phyloP scores from a whole-genome alignment of 352 stramenopile genomes.

The Albugo laibachii region DNA sequence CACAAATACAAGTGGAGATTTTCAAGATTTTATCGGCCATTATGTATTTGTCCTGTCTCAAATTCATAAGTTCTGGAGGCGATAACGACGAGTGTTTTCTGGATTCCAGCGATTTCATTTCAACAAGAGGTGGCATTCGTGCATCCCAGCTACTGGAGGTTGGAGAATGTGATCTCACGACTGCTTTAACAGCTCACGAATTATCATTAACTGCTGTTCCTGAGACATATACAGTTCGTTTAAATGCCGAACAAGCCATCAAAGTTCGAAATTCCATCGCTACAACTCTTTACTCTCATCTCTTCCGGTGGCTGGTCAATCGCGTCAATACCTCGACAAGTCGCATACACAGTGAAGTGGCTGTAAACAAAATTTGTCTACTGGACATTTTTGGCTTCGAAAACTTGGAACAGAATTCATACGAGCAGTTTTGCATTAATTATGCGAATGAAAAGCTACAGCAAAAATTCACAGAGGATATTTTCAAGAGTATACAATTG shows the following conservation, averaged over 20 bases:
- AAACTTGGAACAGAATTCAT: conserved; percentile 86
- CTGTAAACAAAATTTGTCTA: conserved; percentile 71
- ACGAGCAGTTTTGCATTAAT: conserved; percentile 89
- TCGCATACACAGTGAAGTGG: conserved; percentile 19
- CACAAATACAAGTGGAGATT: conserved; percentile 52
- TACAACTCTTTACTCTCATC: conserved; percentile 89
- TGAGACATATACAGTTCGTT: conserved; percentile 66
- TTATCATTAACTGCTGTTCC: conserved; percentile 53
- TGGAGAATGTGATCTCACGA: conserved; percentile 36
- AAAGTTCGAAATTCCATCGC: conserved; percentile 87
- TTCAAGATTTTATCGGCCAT: conserved; percentile 63
- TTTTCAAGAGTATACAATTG: conserved; percentile 76
- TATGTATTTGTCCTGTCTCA: conserved; percentile 54
- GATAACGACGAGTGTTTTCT: conserved; percentile 57
- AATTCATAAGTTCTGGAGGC: conserved; percentile 26
- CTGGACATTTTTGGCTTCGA: conserved; percentile 92
- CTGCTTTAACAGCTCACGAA: conserved; percentile 50
- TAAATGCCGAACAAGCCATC: conserved; percentile 67
- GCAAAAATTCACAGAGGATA: conserved; percentile 82
- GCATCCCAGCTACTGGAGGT: conserved; percentile 51
- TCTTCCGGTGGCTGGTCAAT: conserved; percentile 94
- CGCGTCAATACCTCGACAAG: conserved; percentile 54
- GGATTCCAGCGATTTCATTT: conserved; percentile 19
- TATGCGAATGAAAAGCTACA: conserved; percentile 86
- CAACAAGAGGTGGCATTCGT: conserved; percentile 20